A percentile compares a stretch with the other conserved stretches of the same genome.
Conservation (phyloP, 2,329 filamentous ascomycete genomes). For the Fusarium praegraminearum region DNA sequence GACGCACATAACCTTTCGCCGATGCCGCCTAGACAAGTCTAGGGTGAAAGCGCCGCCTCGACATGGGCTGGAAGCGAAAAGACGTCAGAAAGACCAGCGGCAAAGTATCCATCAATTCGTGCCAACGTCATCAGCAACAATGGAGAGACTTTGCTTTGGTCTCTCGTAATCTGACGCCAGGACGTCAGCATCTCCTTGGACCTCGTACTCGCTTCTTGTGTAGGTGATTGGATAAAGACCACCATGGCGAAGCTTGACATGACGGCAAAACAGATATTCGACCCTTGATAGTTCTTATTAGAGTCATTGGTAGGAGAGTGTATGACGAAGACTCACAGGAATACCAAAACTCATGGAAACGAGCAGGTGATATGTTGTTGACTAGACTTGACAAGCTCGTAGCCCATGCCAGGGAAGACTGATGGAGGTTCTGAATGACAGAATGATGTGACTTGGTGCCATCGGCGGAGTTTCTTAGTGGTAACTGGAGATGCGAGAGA, state of each 20-base stretch:
- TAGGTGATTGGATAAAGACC: background rate
- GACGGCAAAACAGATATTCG: background rate
- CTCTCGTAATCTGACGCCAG: background rate
- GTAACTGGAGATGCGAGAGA: background rate
- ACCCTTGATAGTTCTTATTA: background rate
- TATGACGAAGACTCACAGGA: background rate
- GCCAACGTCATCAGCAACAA: background rate
- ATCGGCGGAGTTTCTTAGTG: rapidly evolving
- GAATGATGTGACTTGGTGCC: background rate
- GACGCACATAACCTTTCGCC: background rate
- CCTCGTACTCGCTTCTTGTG: background rate
- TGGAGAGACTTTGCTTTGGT: background rate
- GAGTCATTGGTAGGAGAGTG: no score
- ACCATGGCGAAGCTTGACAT: background rate
- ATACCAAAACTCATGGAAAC: background rate
- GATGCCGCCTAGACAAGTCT: background rate
- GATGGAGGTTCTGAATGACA: background rate
- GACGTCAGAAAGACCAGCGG: background rate
- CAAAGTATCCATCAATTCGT: background rate
- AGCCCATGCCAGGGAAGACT: background rate
- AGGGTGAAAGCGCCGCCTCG: background rate
- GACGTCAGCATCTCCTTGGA: background rate
- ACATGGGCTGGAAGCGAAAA: background rate
- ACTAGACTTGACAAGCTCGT: background rate
- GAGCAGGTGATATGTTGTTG: background rate